Base-by-base conservation (phyloP, 2,329 filamentous ascomycete genomes). In the Aureobasidium sp. region DNA sequence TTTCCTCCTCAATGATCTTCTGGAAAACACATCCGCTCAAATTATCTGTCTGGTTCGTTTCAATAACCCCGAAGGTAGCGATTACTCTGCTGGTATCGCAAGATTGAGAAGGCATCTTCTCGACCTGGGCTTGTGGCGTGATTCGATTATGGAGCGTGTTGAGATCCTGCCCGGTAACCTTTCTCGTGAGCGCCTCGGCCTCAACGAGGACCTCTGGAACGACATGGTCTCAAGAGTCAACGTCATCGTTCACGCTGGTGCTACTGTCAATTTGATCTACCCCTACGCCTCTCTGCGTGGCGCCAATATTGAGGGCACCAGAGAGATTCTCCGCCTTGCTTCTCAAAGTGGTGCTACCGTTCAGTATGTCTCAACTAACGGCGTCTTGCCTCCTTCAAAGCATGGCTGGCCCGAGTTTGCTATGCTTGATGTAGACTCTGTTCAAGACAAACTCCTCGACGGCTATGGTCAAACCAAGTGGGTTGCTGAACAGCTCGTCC, bases 401-500 rank as follows among this genome's bases (percentile, higher is more conserved):
- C 79, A 85, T 42, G 87, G 88, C 12, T 92, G 88, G 88, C 74
- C 82, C 0, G 89, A 92, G 71, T 82, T 86, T 64, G 77, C 83
- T 11, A 85, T 87, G 75, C 77, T 92, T 17, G 78, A 81, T 33
- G 80, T 89, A 5, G 82, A 87, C 14, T 83, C 86, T 50, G 88
- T 91, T 1, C 85, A 87, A 0, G 82, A 79, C 47, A 87, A 87
- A 70, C 77, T 91, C 5, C 75, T 82, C 1, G 88, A 91, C 68
- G 88, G 88, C 1, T 91, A 91, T 65, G 87, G 88, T 0, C 88
- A 91, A 73, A 90, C 88, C 0, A 91, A 91, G 70, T 91, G 89
- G 88, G 88, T 89, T 33, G 88, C 88, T 2, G 88, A 91, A 71
- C 85, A 88, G 71, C 84, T 91, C 3, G 85, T 90, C 9, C 78